Evolutionary conservation across 2,329 filamentous ascomycete species (phyloP).

Genomic region (Cryphonectria japonica): DNA sequence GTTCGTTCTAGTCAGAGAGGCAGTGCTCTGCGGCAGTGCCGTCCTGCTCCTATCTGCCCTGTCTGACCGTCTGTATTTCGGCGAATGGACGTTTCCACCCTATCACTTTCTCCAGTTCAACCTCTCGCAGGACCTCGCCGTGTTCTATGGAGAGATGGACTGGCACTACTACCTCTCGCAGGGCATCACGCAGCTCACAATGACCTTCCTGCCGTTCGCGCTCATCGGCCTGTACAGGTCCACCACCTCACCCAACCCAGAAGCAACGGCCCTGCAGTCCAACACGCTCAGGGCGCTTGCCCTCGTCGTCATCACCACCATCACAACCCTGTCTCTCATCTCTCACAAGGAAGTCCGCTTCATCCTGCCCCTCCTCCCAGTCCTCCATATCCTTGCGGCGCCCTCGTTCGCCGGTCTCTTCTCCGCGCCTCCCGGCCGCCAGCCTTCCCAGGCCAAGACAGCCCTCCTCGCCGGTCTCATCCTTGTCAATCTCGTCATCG

Average conservation of each 20-base stretch:
- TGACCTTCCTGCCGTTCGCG: constrained; percentile 79
- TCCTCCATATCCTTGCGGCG: constrained; percentile 81
- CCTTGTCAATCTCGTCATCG: constrained; percentile 69
- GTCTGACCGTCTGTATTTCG: constrained; percentile 80
- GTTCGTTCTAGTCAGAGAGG: constrained; percentile 64
- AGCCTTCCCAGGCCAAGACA: constrained; percentile 46
- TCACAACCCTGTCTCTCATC: constrained; percentile 72
- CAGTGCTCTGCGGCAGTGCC: constrained; percentile 62
- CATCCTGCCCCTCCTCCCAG: constrained; percentile 87
- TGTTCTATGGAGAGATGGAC: constrained; percentile 90
- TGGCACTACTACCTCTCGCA: constrained; percentile 94
- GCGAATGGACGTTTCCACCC: constrained; percentile 84
- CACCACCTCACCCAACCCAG: constrained; percentile 41
- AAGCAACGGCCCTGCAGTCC: constrained; percentile 41
- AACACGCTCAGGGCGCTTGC: constrained; percentile 60
- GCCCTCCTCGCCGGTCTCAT: constrained; percentile 62
- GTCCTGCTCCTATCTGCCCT: constrained; percentile 66
- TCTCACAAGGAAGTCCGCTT: constrained; percentile 98
- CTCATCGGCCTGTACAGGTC: constrained; percentile 64
- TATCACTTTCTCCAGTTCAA: constrained; percentile 91
- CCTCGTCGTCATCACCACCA: constrained; percentile 61
- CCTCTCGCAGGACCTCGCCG: constrained; percentile 80
- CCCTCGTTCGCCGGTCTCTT: constrained; percentile 70
- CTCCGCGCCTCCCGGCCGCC: constrained; percentile 35
- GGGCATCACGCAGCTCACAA: constrained; percentile 84